Evolutionary conservation across 2,329 filamentous ascomycete species (phyloP).

Genomic region (Periglandula ipomoeae): DNA sequence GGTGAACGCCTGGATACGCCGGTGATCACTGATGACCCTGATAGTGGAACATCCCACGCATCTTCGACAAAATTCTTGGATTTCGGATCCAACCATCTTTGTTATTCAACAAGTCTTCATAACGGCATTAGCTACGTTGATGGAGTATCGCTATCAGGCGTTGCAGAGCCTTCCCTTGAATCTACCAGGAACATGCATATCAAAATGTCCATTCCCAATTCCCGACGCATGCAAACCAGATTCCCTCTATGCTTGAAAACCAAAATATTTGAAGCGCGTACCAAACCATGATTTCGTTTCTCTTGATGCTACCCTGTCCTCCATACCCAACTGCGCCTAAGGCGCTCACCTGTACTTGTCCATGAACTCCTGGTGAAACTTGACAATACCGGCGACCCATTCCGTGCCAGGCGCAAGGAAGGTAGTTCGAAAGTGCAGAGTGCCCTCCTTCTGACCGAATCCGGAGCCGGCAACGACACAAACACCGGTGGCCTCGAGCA

Average conservation of each 20-base stretch:
- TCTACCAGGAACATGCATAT: too few relatives aligned
- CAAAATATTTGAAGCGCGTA: neutral
- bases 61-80: too few relatives aligned
- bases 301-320: too few relatives aligned
- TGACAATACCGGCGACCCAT: slow-evolving; percentile 78
- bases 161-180: too few relatives aligned
- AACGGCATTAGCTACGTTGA: neutral
- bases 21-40: too few relatives aligned
- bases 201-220: neutral
- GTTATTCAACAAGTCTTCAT: too few relatives aligned
- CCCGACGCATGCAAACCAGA: neutral
- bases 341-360: slow-evolving; percentile 60
- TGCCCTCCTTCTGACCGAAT: slow-evolving; percentile 88
- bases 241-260: neutral
- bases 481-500: slow-evolving; percentile 89
- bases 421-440: slow-evolving; percentile 89
- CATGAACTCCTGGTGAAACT: slow-evolving; percentile 91
- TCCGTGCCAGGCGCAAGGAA: slow-evolving; percentile 95
- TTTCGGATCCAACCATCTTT: too few relatives aligned
- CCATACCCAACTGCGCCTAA: too few relatives aligned
- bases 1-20: too few relatives aligned
- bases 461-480: slow-evolving; percentile 89
- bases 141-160: too few relatives aligned
- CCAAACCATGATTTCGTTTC: too few relatives aligned
- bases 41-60: too few relatives aligned